A percentile compares a stretch with the other conserved stretches of the same genome.
Conservation (phyloP, 805 yeast species). For the Saccharomyces jurei region DNA sequence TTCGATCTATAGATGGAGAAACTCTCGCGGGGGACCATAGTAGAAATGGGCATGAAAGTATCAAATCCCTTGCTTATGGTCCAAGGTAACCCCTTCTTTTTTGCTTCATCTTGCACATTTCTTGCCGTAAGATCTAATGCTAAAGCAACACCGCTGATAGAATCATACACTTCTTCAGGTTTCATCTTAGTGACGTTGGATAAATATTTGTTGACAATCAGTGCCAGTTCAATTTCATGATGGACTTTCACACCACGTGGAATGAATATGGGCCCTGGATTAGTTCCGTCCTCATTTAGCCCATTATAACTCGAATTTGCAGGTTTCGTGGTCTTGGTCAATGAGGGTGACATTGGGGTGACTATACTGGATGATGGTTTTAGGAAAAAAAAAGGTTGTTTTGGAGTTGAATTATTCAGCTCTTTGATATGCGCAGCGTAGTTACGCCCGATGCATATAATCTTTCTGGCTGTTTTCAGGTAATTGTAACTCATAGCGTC, state of each 20-base stretch:
- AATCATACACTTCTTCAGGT: conserved; percentile 60
- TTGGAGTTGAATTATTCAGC: conserved; percentile 71
- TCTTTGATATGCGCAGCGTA: conserved; percentile 95
- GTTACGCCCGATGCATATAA: conserved; percentile 93
- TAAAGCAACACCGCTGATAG: conserved; percentile 79
- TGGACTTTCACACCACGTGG: conserved; percentile 78
- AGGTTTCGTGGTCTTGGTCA: conserved; percentile 5
- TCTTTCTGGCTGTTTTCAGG: conserved; percentile 59
- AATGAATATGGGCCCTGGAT: conserved; percentile 67
- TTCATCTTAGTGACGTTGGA: conserved; percentile 41
- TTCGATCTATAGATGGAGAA: conserved; percentile 41
- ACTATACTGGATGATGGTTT: conserved; percentile 81
- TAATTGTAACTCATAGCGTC: conserved; percentile 41
- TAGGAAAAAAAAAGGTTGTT: conserved; percentile 83
- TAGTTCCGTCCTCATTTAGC: conserved; percentile 23
- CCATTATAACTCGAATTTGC: conserved; percentile 16
- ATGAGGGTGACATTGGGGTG: conserved; percentile 35
- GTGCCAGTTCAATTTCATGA: conserved; percentile 89
- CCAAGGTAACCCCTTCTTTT: conserved; percentile 94
- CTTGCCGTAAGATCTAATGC: conserved; percentile 94
- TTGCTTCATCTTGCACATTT: conserved; percentile 91
- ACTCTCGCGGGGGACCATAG: conserved; percentile 53
- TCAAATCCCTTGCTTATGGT: conserved; percentile 93
- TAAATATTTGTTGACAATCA: conserved; percentile 57
- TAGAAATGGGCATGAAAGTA: conserved; percentile 85